Percentiles rank a stretch among this genome's conserved stretches.
These are phyloP conservation scores for Verticillium longisporum DNA, from an alignment of 2,329 filamentous ascomycete species.

Conservation along the genomic window DNA sequence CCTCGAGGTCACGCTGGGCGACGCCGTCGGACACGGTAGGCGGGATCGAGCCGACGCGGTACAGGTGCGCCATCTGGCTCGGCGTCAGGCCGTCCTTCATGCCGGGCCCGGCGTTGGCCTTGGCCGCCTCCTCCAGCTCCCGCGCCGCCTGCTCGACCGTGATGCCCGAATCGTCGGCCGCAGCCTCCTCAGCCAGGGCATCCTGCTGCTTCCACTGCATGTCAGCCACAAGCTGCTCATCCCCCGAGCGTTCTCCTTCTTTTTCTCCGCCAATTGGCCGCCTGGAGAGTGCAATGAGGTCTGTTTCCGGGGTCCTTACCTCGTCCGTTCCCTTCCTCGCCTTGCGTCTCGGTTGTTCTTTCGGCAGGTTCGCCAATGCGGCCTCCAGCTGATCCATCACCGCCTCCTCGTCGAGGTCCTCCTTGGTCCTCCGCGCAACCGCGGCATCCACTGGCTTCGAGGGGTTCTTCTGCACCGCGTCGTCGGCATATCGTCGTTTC, in stretches of 20 bases:
- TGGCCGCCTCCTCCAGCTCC: slow-evolving; percentile 5
- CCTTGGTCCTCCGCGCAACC: not conserved
- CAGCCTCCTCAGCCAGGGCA: slow-evolving; percentile 8
- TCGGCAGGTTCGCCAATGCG: not conserved
- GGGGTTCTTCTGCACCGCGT: slow-evolving; percentile 6
- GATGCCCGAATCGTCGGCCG: not conserved
- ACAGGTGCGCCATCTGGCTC: slow-evolving; percentile 37
- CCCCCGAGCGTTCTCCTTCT: not conserved
- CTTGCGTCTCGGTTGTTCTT: not conserved
- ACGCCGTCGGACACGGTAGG: slow-evolving; percentile 15
- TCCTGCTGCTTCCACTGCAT: not conserved
- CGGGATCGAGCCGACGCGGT: slow-evolving; percentile 33
- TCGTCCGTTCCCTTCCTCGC: not conserved
- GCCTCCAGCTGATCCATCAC: slow-evolving; percentile 2
- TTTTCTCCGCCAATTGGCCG: not conserved
- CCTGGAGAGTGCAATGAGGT: too few species aligned
- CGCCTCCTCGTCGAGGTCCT: not conserved
- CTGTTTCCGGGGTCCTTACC: not conserved
- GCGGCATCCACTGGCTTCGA: slow-evolving; percentile 2
- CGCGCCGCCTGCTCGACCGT: slow-evolving; percentile 2
- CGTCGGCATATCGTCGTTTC: slow-evolving; percentile 19
- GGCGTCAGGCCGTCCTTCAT: slow-evolving; percentile 27
- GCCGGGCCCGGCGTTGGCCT: not conserved
- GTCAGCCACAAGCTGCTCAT: not conserved
- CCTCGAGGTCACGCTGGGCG: slow-evolving; percentile 18